Conservation (phyloP, 2,329 filamentous ascomycete genomes). For the Macrophomina phaseolina region DNA sequence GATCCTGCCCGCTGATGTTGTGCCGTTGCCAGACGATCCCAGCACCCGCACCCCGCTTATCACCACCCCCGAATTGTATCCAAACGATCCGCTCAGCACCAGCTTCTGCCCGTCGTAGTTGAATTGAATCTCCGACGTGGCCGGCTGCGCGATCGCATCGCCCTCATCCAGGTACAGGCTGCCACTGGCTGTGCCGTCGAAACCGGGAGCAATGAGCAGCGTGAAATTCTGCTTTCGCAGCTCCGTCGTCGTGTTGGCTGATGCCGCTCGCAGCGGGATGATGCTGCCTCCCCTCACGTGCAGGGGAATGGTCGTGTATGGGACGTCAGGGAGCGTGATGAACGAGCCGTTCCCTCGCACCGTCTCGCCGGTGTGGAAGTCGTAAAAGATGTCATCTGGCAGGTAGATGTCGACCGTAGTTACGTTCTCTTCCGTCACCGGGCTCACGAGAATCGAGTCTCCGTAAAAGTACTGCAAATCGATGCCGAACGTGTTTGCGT, state of each 20-base stretch:
- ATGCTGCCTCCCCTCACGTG: slow-evolving; percentile 70
- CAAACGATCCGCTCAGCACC: slow-evolving; percentile 59
- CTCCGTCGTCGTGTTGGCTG: slow-evolving; percentile 67
- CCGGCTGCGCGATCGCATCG: slow-evolving; percentile 65
- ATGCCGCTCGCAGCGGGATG: slow-evolving; percentile 62
- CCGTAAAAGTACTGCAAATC: slow-evolving; percentile 67
- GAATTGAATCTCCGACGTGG: slow-evolving; percentile 65
- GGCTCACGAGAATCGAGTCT: slow-evolving; percentile 61
- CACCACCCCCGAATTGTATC: slow-evolving; percentile 48
- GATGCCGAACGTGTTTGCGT: slow-evolving; percentile 58
- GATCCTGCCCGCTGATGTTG: background rate
- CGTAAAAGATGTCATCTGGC: slow-evolving; percentile 64
- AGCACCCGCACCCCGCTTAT: slow-evolving; percentile 38
- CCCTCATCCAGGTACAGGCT: slow-evolving; percentile 81
- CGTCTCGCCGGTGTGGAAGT: slow-evolving; percentile 60
- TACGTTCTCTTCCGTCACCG: slow-evolving; percentile 58
- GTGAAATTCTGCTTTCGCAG: slow-evolving; percentile 71
- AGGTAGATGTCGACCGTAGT: slow-evolving; percentile 63
- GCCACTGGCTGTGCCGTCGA: slow-evolving; percentile 68
- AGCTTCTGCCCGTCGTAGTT: slow-evolving; percentile 61
- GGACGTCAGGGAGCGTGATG: slow-evolving; percentile 53
- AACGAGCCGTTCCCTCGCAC: slow-evolving; percentile 54
- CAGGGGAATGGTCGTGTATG: slow-evolving; percentile 65
- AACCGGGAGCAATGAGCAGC: slow-evolving; percentile 70
- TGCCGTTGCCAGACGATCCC: slow-evolving; percentile 32